phyloP scores from a whole-genome alignment of 2,329 filamentous ascomycete species.

The Gnomoniopsis smithogilvyi region DNA sequence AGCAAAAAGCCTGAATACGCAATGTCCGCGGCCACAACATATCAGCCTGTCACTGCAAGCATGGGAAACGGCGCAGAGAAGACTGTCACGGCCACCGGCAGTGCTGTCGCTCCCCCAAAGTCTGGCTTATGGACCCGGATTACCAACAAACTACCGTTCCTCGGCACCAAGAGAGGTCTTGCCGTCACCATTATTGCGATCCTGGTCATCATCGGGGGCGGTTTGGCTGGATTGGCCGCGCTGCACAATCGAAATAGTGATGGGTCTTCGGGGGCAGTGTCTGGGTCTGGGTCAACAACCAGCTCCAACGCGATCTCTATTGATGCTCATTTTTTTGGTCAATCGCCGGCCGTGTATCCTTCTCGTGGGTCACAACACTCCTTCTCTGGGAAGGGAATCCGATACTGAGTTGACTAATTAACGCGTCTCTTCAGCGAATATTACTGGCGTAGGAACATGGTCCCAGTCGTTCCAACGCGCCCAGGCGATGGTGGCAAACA shows the following conservation, averaged over 20 bases:
- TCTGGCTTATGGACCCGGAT: slow-evolving; percentile 17
- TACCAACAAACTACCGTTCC: slow-evolving; percentile 26
- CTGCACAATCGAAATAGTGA: slow-evolving; percentile 19
- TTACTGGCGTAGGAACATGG: slow-evolving; percentile 66
- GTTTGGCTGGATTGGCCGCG: slow-evolving; percentile 32
- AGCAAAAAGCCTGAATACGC: neutral
- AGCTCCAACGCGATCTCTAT: slow-evolving; percentile 30
- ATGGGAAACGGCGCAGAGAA: neutral
- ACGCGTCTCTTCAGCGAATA: slow-evolving; percentile 33
- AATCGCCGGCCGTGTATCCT: slow-evolving; percentile 48
- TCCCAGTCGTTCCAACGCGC: slow-evolving; percentile 64
- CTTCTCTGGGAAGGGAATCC: neutral
- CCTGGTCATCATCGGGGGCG: slow-evolving; percentile 32
- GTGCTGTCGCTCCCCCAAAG: neutral
- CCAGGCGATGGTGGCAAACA: slow-evolving; percentile 62
- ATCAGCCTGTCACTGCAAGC: neutral
- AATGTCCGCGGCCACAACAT: slow-evolving; percentile 9
- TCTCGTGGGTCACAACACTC: slow-evolving; percentile 39
- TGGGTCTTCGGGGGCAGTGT: slow-evolving; percentile 1
- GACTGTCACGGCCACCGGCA: slow-evolving; percentile 17
- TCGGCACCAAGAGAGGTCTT: slow-evolving; percentile 28
- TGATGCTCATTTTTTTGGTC: slow-evolving; percentile 46
- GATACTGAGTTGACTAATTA: neutral
- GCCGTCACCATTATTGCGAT: slow-evolving; percentile 23
- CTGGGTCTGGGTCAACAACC: slow-evolving; percentile 4